A percentile compares a stretch with the other conserved stretches of the same genome.
These are phyloP conservation scores for Epichloe festucae DNA, from an alignment of 2,329 filamentous ascomycete species.

Conservation along the genomic window DNA sequence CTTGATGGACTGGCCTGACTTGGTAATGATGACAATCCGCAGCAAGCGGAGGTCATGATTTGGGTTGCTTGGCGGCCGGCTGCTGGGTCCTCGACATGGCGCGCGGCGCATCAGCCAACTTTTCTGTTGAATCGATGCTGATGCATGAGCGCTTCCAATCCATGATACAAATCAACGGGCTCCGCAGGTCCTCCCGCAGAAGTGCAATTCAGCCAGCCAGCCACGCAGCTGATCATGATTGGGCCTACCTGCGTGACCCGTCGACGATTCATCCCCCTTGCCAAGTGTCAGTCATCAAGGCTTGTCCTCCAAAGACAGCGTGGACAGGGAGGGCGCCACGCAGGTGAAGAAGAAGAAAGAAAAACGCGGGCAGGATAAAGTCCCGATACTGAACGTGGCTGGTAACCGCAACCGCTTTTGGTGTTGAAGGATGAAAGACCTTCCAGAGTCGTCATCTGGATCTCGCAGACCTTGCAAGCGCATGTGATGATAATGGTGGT, in stretches of 20 bases:
- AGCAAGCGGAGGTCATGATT: neutral
- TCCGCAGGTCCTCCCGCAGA: constrained; percentile 2
- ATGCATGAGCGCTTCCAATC: neutral
- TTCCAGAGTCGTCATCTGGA: no score
- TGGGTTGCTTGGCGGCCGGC: no score
- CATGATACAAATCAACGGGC: neutral
- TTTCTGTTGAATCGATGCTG: neutral
- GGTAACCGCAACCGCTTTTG: neutral
- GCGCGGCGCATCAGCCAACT: neutral
- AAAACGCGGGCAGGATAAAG: no score
- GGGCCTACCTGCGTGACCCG: neutral
- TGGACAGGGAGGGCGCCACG: no score
- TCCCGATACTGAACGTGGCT: neutral
- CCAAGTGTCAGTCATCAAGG: no score
- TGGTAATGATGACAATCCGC: neutral
- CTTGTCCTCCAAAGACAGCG: no score
- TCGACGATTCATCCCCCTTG: neutral
- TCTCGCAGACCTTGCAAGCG: neutral
- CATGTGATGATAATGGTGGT: neutral
- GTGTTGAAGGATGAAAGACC: neutral
- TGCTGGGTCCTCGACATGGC: neutral
- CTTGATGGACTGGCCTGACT: neutral
- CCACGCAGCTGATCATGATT: constrained; percentile 1
- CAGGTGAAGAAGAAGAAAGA: no score
- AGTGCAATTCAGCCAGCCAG: neutral